Conservation (phyloP, 2,329 filamentous ascomycete genomes). For the Ceratocystis albifundus region DNA sequence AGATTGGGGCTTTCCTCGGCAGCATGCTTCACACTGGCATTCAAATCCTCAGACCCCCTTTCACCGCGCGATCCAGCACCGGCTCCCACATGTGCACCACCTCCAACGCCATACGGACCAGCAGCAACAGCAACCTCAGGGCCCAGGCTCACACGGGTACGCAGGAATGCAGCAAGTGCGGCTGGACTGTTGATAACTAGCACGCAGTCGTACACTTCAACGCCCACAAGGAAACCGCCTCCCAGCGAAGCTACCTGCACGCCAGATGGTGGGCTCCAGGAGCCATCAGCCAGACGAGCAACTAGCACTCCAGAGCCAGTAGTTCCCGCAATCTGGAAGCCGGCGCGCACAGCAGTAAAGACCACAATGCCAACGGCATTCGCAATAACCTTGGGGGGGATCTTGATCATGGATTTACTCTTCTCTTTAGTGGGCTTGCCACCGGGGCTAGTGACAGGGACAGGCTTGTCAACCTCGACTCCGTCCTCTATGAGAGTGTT, state of each 20-base stretch:
- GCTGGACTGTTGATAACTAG: conserved; percentile 71
- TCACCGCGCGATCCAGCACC: conserved; percentile 14
- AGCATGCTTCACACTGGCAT: neutral
- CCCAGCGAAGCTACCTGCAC: conserved; percentile 73
- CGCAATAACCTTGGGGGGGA: conserved; percentile 48
- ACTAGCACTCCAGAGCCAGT: conserved; percentile 56
- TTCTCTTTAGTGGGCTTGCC: conserved; percentile 32
- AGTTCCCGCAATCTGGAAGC: conserved; percentile 53
- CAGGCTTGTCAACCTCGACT: conserved; percentile 41
- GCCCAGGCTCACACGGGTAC: conserved; percentile 62
- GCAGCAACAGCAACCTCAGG: conserved; percentile 68
- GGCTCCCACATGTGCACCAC: conserved; percentile 51
- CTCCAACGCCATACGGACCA: conserved; percentile 57
- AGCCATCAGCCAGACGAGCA: conserved; percentile 49
- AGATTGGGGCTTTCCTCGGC: neutral
- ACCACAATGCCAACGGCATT: conserved; percentile 59
- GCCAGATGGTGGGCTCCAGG: conserved; percentile 70
- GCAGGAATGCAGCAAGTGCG: conserved; percentile 66
- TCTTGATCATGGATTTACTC: conserved; percentile 41
- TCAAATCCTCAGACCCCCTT: conserved; percentile 18
- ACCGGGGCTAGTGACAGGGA: conserved; percentile 29
- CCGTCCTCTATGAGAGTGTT: conserved; percentile 30
- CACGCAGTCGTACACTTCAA: conserved; percentile 84
- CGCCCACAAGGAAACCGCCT: conserved; percentile 66
- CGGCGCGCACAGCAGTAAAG: conserved; percentile 58